A percentile compares a stretch with the other conserved stretches of the same genome.
These are phyloP conservation scores for Mortierella sp. DNA, from an alignment of 371 early-diverging fungal genomes.

Conservation along the genomic window DNA sequence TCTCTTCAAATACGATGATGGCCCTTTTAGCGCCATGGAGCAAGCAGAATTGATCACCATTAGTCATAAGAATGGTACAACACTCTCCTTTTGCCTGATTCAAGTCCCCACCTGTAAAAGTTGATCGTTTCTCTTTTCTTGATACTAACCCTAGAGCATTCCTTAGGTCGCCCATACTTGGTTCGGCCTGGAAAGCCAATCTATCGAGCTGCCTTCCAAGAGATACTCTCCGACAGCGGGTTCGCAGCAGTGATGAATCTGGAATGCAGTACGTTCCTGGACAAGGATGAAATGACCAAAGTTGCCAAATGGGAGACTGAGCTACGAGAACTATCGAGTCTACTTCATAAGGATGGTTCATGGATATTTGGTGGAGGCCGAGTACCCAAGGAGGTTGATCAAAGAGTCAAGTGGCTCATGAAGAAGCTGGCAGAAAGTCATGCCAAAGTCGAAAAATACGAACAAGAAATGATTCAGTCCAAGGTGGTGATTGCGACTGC, in stretches of 20 bases:
- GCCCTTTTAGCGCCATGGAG: conserved; percentile 84
- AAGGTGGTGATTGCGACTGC: conserved; percentile 55
- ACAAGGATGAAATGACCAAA: conserved; percentile 72
- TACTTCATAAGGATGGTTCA: conserved; percentile 51
- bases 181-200: conserved; percentile 88
- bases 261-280: conserved; percentile 73
- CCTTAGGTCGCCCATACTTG: conserved; percentile 75
- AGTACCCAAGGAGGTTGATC: conserved; percentile 65
- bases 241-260: conserved; percentile 86
- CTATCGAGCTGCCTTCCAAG: conserved; percentile 78
- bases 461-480: conserved; percentile 57
- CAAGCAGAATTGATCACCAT: conserved; percentile 86
- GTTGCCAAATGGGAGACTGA: conserved; percentile 79
- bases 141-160: too few relatives aligned
- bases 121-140: conserved; percentile 8
- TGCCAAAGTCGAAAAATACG: conserved; percentile 62
- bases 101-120: background rate
- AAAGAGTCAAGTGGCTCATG: conserved; percentile 66
- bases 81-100: background rate
- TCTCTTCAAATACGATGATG: conserved; percentile 83
- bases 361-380: conserved; percentile 57
- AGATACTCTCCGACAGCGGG: conserved; percentile 72
- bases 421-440: conserved; percentile 63
- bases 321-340: conserved; percentile 61
- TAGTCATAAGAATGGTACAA: conserved; percentile 73